A percentile compares a stretch with the other conserved stretches of the same genome.
phyloP scores from a whole-genome alignment of 495 filamentous ascomycete genomes.

The Aspergillus cristatus region DNA sequence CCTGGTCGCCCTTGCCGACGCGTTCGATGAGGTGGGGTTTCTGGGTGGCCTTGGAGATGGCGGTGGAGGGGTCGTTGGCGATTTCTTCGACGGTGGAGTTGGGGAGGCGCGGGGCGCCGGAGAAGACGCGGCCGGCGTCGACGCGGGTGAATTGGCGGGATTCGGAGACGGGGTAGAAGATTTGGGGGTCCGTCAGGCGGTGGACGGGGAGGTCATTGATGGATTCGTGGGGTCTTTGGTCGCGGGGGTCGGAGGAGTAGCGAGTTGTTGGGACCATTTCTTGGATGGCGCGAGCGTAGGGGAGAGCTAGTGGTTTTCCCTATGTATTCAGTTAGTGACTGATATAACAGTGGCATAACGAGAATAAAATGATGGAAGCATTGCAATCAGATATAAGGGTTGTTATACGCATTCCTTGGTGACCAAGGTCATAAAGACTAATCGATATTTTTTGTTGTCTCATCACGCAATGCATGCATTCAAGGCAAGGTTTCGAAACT shows the following conservation, averaged over 20 bases:
- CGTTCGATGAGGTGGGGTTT: slow-evolving; percentile 26
- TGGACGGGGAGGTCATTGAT: slow-evolving; percentile 90
- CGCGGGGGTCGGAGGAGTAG: slow-evolving; percentile 13
- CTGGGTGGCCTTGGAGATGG: slow-evolving; percentile 16
- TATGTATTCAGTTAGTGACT: slow-evolving; percentile 30
- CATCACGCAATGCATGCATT: slow-evolving; percentile 47
- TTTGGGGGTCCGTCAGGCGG: slow-evolving; percentile 65
- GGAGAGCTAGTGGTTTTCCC: slow-evolving; percentile 67
- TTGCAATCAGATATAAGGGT: slow-evolving; percentile 14
- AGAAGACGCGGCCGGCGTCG: slow-evolving; percentile 83
- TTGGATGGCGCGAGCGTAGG: slow-evolving; percentile 67
- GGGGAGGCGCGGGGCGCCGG: slow-evolving; percentile 31
- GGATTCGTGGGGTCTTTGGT: slow-evolving; percentile 54
- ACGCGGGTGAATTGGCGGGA: slow-evolving; percentile 80
- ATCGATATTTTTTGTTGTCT: slow-evolving; percentile 75
- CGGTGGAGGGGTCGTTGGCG: slow-evolving; percentile 21
- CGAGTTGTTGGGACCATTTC: slow-evolving; percentile 66
- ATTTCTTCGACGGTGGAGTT: slow-evolving; percentile 13
- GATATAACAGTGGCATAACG: slow-evolving; percentile 7
- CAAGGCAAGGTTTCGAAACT: slow-evolving; percentile 8
- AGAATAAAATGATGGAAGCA: neutral
- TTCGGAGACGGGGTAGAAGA: slow-evolving; percentile 86
- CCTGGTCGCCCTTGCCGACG: slow-evolving; percentile 34
- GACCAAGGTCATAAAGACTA: slow-evolving; percentile 90
- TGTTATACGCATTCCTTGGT: too few relatives aligned